Conservation (phyloP, 768 basidiomycete genomes). For the Amanita molliuscula region DNA sequence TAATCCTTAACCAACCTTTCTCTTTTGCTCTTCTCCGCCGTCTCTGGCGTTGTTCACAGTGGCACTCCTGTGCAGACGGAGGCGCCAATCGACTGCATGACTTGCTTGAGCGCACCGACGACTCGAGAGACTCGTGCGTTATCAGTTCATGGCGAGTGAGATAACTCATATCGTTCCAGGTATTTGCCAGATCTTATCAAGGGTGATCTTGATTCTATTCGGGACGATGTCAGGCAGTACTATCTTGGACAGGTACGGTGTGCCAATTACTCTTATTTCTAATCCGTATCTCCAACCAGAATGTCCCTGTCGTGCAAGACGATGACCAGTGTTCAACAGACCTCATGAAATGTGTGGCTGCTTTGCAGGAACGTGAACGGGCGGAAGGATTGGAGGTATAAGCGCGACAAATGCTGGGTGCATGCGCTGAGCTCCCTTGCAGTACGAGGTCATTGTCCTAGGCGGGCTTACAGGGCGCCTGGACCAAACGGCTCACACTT, state of each 20-base stretch:
- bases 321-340: slow-evolving; percentile 81
- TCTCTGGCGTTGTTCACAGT: slow-evolving; percentile 43
- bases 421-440: slow-evolving; percentile 6
- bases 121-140: not conserved
- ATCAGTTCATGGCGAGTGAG: not conserved
- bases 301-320: slow-evolving; percentile 59
- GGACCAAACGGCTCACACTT: slow-evolving; percentile 88
- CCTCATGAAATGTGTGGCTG: slow-evolving; percentile 81
- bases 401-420: slow-evolving; percentile 5
- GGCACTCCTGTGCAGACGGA: slow-evolving; percentile 76
- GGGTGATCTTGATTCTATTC: slow-evolving; percentile 88
- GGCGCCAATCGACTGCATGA: slow-evolving; percentile 83
- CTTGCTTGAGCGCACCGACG: slow-evolving; percentile 15
- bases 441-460: slow-evolving; percentile 67
- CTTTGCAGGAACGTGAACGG: slow-evolving; percentile 49
- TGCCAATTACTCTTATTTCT: not conserved
- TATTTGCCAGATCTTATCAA: slow-evolving; percentile 82
- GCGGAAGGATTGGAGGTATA: slow-evolving; percentile 27
- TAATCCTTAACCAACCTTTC: slow-evolving; percentile 90
- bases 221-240: slow-evolving; percentile 59
- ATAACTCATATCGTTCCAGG: slow-evolving; percentile 22
- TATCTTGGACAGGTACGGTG: slow-evolving; percentile 49
- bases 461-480: slow-evolving; percentile 88
- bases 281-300: slow-evolving; percentile 28
- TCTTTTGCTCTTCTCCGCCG: slow-evolving; percentile 46